phyloP scores from a whole-genome alignment of 2,329 filamentous ascomycete species.

The Trichophyton equinum region DNA sequence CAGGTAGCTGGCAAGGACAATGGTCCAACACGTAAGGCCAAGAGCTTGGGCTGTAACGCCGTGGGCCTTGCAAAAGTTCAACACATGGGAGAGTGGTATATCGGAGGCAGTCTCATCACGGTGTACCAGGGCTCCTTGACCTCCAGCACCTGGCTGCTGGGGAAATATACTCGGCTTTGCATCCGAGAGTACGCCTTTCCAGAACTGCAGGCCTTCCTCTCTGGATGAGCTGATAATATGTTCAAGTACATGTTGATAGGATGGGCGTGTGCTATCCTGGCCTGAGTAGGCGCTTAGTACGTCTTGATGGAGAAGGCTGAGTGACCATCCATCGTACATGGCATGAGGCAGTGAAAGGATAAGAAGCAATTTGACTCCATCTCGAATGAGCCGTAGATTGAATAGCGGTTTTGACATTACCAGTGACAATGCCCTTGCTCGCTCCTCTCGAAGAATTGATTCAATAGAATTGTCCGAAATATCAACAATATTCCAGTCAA shows the following conservation, averaged over 20 bases:
- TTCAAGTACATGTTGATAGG: conserved; percentile 44
- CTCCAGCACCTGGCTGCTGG: conserved; percentile 13
- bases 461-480: conserved; percentile 16
- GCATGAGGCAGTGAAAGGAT: conserved; percentile 69
- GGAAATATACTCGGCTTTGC: conserved; percentile 33
- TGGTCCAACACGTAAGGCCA: conserved; percentile 63
- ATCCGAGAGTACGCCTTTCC: conserved; percentile 54
- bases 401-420: conserved; percentile 19
- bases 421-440: conserved; percentile 12
- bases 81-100: conserved; percentile 33
- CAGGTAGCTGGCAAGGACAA: conserved; percentile 52
- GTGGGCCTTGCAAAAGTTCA: conserved; percentile 50
- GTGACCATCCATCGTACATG: conserved; percentile 79
- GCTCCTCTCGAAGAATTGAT: conserved; percentile 15
- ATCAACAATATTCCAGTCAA: conserved; percentile 25
- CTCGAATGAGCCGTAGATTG: conserved; percentile 28
- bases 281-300: conserved; percentile 52
- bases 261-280: conserved; percentile 30
- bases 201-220: conserved; percentile 46
- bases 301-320: conserved; percentile 60
- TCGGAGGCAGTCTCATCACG: conserved; percentile 18
- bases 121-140: conserved; percentile 15
- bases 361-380: conserved; percentile 30
- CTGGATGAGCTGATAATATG: conserved; percentile 39
- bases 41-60: conserved; percentile 65